Evolutionary conservation across 2,329 filamentous ascomycete species (phyloP), one percentile per base, ranked within the genome.

Genomic region (Penicillium paneum): DNA sequence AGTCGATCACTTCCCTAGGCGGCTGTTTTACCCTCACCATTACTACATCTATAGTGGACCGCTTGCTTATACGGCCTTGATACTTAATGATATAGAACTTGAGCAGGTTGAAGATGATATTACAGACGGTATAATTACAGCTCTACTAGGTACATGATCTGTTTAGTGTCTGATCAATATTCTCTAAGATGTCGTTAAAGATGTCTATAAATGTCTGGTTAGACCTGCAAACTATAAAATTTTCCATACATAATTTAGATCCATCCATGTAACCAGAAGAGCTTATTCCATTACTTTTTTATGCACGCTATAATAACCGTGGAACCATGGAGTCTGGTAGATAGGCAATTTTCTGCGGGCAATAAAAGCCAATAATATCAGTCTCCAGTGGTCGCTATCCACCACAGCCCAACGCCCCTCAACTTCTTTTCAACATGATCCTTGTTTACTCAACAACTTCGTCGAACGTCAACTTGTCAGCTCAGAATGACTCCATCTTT

Each of bases 401-500:
- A 44, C 29, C 42, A 44, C 28, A 34, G 8, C 28, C 17, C 35
- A 19, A 32, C 19, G 28, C 39, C 38, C 38, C 43, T 45, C 31
- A 35, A 41, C 36, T 40, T 28, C 46, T 21, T 13, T 34, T 24
- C 29, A 32, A 44, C 17, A 13, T 34, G 24, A 19, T 36, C 31
- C 13, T 11, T 31, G 19, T 34, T 49, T 44, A 12, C 19, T 24
- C 15, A 24, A 21, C 3, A 19, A 19, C 28, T 43, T 43, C 50
- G 17, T 36, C 51, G 56, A 52, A 68, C 66, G 65, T 67, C 65
- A 42, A 68, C 65, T 53, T 68, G 64, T 54, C 65, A 67, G 54
- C 59, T 65, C 59, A 67, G 58, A 63, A 68, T 67, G 65, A 54
- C 65, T 50, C 65, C 66, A 57, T 59, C 60, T 44, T 68, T 65